Percentiles rank a stretch among this genome's conserved stretches.
Evolutionary conservation across 2,329 filamentous ascomycete species (phyloP).

Genomic region (Eurotiales sp.): DNA sequence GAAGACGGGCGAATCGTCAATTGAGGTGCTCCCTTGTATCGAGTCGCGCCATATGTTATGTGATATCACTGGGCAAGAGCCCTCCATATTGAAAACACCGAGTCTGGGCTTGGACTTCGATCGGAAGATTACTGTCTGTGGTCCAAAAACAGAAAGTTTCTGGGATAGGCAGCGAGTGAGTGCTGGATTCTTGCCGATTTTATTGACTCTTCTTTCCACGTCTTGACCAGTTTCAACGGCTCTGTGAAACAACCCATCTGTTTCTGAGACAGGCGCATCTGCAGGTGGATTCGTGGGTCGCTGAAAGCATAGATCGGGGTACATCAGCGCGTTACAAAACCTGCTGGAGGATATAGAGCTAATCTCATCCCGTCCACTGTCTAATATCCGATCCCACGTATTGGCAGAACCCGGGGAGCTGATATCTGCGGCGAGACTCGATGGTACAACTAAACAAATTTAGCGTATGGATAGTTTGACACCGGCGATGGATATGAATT

Average conservation of each 20-base stretch:
- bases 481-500: not conserved
- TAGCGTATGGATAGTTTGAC: not conserved
- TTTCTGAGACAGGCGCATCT: not conserved
- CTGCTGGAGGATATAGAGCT: not conserved
- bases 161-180: conserved; percentile 33
- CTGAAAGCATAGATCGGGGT: too few relatives aligned
- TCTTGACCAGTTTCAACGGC: not conserved
- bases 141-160: conserved; percentile 37
- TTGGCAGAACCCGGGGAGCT: not conserved
- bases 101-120: conserved; percentile 31
- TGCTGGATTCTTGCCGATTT: conserved; percentile 19
- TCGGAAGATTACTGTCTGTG: conserved; percentile 40
- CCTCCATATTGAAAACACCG: conserved; percentile 25
- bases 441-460: not conserved
- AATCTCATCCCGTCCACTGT: not conserved
- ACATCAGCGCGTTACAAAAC: not conserved
- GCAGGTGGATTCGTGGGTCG: not conserved
- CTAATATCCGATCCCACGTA: not conserved
- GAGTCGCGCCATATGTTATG: conserved; percentile 25
- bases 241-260: not conserved
- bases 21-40: conserved; percentile 32
- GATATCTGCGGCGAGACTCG: not conserved
- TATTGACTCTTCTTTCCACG: not conserved
- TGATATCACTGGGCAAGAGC: conserved; percentile 13
- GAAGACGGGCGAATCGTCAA: conserved; percentile 25